Evolutionary conservation across 805 yeast genomes (phyloP), one percentile per base, ranked within the genome.

Genomic region (Candida jianshihensis): DNA sequence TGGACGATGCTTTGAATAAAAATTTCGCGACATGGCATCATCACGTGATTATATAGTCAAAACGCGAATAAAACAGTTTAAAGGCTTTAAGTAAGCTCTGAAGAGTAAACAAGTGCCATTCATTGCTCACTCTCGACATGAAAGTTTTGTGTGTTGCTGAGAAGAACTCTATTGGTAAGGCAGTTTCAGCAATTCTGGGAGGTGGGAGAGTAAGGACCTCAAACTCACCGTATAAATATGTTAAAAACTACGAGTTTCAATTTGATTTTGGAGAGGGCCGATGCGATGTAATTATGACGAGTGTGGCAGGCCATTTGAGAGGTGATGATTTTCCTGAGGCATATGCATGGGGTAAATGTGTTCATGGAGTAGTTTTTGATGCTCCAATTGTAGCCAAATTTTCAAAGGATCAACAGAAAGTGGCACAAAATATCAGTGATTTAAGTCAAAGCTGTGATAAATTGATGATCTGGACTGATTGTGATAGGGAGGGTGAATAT

Each of bases 401-500:
- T 3, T 54, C 65, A 22, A 64, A 67, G 11, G 69, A 67, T 32
- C 68, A 68, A 39, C 48, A 47, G 39, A 63, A 61, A 22, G 70
- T 87, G 17, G 80, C 80, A 3, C 59, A 64, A 10, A 92, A 90
- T 53, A 86, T 92, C 33, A 57, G 70, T 21, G 57, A 57, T 4
- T 87, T 87, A 52, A 83, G 88, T 5, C 56, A 78, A 28, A 51
- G 51, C 15, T 73, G 85, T 5, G 73, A 76, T 35, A 63, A 63
- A 27, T 60, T 92, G 37, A 85, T 87, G 84, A 86, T 92, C 7
- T 92, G 98, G 97, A 92, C 98, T 1, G 99, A 92, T 69, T 92
- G 98, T 60, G 97, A 89, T 68, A 67, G 97, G 26, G 97, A 89
- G 56, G 97, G 97, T 2, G 97, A 89, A 56, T 82, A 78, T 57